Conservation (phyloP, 805 yeast genomes). For the Yamadazyma olivae region DNA sequence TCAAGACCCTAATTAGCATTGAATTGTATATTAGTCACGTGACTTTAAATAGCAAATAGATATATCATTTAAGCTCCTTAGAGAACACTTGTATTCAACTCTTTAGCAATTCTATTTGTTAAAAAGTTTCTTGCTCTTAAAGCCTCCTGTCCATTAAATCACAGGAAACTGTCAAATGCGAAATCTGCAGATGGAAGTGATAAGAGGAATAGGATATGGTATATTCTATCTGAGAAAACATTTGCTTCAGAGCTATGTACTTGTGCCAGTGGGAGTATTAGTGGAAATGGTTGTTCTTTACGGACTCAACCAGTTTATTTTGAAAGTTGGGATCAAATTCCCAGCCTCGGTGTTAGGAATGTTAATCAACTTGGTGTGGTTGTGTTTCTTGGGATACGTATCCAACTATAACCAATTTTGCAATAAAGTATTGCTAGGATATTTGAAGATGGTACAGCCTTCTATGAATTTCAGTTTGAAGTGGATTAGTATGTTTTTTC, state of each 20-base stretch:
- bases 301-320: conserved; percentile 49
- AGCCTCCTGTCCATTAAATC: no score
- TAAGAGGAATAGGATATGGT: conserved; percentile 18
- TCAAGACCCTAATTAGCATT: no score
- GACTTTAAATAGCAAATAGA: no score
- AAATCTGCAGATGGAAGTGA: no score
- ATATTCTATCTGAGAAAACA: conserved; percentile 31
- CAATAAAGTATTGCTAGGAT: conserved; percentile 21
- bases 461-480: conserved; percentile 65
- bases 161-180: no score
- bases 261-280: conserved; percentile 49
- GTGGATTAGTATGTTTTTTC: conserved; percentile 78
- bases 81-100: no score
- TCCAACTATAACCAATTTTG: conserved; percentile 16
- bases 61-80: no score
- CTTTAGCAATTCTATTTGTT: no score
- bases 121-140: no score
- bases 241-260: conserved; percentile 40
- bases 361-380: conserved; percentile 51
- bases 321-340: conserved; percentile 47
- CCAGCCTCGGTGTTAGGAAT: conserved; percentile 73
- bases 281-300: conserved; percentile 46
- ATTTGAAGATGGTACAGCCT: conserved; percentile 46
- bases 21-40: no score
- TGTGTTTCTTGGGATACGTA: conserved; percentile 35